A percentile compares a stretch with the other conserved stretches of the same genome.
Conservation (phyloP, 192 early-diverging fungal species). For the Podochytrium sp. region DNA sequence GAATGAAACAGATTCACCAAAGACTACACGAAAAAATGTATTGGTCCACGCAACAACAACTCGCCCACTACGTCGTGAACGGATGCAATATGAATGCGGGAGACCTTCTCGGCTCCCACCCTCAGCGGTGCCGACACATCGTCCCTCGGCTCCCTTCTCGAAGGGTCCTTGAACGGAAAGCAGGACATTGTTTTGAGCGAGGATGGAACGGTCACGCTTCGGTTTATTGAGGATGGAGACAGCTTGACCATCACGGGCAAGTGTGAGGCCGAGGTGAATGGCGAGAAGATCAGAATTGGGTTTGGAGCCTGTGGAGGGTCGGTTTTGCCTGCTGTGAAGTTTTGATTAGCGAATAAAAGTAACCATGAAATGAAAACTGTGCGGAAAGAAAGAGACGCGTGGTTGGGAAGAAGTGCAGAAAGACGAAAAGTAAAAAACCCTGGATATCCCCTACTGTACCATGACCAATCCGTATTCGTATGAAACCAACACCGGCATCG, state of each 20-base stretch:
- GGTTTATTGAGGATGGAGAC: conserved; percentile 91
- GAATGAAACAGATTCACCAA: conserved; percentile 5
- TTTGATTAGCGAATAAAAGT: too few relatives aligned
- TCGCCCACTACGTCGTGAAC: conserved; percentile 90
- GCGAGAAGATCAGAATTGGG: conserved; percentile 68
- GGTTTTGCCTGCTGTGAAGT: conserved; percentile 49
- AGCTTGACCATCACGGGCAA: conserved; percentile 80
- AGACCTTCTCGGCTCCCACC: conserved; percentile 90
- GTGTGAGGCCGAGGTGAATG: conserved; percentile 54
- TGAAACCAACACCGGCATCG: background rate
- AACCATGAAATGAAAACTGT: too few relatives aligned
- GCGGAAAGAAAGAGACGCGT: too few relatives aligned
- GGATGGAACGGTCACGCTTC: conserved; percentile 63
- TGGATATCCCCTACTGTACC: too few relatives aligned
- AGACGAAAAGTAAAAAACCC: too few relatives aligned
- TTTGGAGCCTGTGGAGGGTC: conserved; percentile 88
- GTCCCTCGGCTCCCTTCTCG: conserved; percentile 83
- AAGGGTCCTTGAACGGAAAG: conserved; percentile 85
- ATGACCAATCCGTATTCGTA: background rate
- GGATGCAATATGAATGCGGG: conserved; percentile 94
- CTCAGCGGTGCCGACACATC: conserved; percentile 77
- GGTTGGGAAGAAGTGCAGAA: too few relatives aligned
- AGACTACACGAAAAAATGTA: conserved; percentile 83
- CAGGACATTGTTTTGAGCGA: conserved; percentile 61
- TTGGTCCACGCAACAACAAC: conserved; percentile 94